These are phyloP conservation scores for Rheum nobile DNA, from an alignment of 148 eudicot genomes.

Conservation along the genomic window DNA sequence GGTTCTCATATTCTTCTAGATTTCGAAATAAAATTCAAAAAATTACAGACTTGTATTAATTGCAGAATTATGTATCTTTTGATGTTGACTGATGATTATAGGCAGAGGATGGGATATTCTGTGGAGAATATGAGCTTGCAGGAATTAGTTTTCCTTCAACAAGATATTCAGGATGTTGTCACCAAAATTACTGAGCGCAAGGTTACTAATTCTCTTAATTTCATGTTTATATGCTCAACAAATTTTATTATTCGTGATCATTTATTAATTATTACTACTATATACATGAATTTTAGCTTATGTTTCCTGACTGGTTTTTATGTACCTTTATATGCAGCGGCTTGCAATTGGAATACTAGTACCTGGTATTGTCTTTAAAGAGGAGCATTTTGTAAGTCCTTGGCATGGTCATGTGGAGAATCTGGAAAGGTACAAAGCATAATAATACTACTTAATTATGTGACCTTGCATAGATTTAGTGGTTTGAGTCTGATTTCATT, in stretches of 20 bases:
- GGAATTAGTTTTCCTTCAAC: slow-evolving; percentile 38
- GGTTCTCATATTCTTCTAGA: neutral
- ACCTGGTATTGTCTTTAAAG: slow-evolving; percentile 68
- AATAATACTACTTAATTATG: too few relatives aligned
- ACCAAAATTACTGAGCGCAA: slow-evolving; percentile 50
- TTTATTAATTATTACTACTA: too few relatives aligned
- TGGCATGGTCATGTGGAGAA: slow-evolving; percentile 59
- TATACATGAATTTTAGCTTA: too few relatives aligned
- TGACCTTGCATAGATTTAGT: too few relatives aligned
- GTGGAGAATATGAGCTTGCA: slow-evolving; percentile 41
- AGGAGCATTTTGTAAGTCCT: slow-evolving; percentile 55
- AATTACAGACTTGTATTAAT: neutral
- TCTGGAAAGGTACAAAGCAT: slow-evolving; percentile 52
- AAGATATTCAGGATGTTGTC: slow-evolving; percentile 46
- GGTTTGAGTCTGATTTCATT: neutral
- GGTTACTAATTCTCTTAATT: slow-evolving; percentile 26
- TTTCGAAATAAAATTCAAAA: neutral
- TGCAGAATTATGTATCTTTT: neutral
- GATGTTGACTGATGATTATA: slow-evolving; percentile 11
- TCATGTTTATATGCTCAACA: too few relatives aligned
- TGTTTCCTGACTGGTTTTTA: too few relatives aligned
- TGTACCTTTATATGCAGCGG: slow-evolving; percentile 37
- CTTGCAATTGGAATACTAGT: slow-evolving; percentile 78
- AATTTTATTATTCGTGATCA: too few relatives aligned
- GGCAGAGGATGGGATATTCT: slow-evolving; percentile 76